These are phyloP conservation scores for Irpex sp. DNA, from an alignment of 1,284 basidiomycete species.

Conservation along the genomic window DNA sequence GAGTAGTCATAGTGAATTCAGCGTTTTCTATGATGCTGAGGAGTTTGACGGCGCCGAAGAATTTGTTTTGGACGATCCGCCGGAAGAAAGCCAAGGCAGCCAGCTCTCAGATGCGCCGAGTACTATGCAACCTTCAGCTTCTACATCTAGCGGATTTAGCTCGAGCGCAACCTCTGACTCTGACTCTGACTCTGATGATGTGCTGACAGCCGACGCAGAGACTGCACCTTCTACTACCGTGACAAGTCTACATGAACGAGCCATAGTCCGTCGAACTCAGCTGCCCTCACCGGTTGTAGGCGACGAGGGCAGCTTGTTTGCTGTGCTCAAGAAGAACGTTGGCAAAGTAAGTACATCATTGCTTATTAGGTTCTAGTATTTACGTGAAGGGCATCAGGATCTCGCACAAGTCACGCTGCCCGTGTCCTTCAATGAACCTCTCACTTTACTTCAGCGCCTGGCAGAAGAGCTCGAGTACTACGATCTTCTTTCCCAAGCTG, in stretches of 20 bases:
- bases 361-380: neutral
- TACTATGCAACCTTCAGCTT: slow-evolving; percentile 25
- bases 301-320: slow-evolving; percentile 90
- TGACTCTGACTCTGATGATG: slow-evolving; percentile 26
- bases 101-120: slow-evolving; percentile 40
- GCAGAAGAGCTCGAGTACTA: slow-evolving; percentile 91
- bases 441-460: slow-evolving; percentile 83
- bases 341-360: slow-evolving; percentile 70
- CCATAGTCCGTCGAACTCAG: slow-evolving; percentile 60
- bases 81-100: slow-evolving; percentile 51
- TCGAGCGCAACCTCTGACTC: slow-evolving; percentile 33
- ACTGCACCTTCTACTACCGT: neutral
- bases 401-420: slow-evolving; percentile 88
- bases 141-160: slow-evolving; percentile 21
- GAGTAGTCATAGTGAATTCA: slow-evolving; percentile 67
- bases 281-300: slow-evolving; percentile 77
- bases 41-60: slow-evolving; percentile 74
- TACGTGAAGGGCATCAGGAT: slow-evolving; percentile 58
- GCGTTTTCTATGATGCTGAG: slow-evolving; percentile 81
- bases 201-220: slow-evolving; percentile 21
- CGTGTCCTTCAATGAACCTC: slow-evolving; percentile 90
- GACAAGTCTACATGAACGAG: slow-evolving; percentile 29
- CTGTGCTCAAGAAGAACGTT: slow-evolving; percentile 92
- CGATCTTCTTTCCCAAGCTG: slow-evolving; percentile 76
- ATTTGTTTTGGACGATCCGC: slow-evolving; percentile 65